Evolutionary conservation across 768 basidiomycete genomes (phyloP), one percentile per base, ranked within the genome.

Genomic region (Leccinum rimulosum): DNA sequence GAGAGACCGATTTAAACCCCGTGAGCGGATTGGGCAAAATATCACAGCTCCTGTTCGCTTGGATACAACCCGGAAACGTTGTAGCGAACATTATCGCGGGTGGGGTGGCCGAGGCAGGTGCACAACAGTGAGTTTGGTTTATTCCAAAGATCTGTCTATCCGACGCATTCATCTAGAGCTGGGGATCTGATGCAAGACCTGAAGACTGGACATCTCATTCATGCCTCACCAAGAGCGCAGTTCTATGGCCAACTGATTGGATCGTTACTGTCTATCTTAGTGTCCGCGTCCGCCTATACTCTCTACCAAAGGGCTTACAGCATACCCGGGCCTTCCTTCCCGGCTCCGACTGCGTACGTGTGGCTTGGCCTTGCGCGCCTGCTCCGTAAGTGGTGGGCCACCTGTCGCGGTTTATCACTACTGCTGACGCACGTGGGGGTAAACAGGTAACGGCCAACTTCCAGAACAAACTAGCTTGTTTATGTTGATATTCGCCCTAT

Each of bases 111-210:
- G 95, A 95, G 75, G 93, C 93, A 38, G 93, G 93, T n/a, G 93
- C 93, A 28, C 88, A 88, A 73, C 93, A 95, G 89, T 93, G 68
- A 61, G 86, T 56, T 52, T 43, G 17, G 48, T 55, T 9, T 19
- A 33, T 40, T 56, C 17, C 36, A 6, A 49, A 17, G 28, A 19
- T 35, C 50, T 56, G 38, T 27, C 52, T 35, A 27, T 58, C 12
- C 60, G 52, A 65, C 56, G 25, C 38, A 2, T 4, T 52, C 48
- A 27, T 49, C 6, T 63, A 95, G 92, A 72, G 94, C 95, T 7
- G 96, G 95, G 15, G 96, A 98, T 70, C 84, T 98, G 9, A 98
- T 98, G 96, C 96, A 98, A 76, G 96, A 98, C 74, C 78, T 98
- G 59, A 98, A 98, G 76, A 97, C 96, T 3, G 96, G 96, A 0